These are phyloP conservation scores for Recurvomyces mirabilis DNA, from an alignment of 495 filamentous ascomycete species.

Conservation along the genomic window DNA sequence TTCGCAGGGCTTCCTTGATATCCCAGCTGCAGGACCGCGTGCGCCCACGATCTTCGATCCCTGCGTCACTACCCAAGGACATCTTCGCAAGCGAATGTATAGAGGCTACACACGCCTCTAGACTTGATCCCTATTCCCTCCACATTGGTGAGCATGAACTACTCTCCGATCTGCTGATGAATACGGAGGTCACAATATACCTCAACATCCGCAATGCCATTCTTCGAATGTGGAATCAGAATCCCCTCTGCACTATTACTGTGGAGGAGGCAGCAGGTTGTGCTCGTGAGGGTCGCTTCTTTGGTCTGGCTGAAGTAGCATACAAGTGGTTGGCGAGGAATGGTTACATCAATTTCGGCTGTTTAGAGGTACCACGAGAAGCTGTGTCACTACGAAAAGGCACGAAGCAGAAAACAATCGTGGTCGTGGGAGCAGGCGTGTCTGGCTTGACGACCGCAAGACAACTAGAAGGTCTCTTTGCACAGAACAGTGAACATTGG, in stretches of 20 bases:
- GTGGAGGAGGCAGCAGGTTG: constrained; percentile 86
- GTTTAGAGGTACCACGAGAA: constrained; percentile 54
- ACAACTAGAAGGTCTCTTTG: constrained; percentile 74
- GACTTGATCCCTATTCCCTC: constrained; percentile 79
- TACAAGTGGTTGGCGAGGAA: constrained; percentile 85
- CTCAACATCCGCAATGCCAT: constrained; percentile 95
- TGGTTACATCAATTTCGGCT: constrained; percentile 96
- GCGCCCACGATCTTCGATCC: constrained; percentile 18
- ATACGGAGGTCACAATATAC: constrained; percentile 87
- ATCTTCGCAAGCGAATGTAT: constrained; percentile 77
- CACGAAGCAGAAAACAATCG: constrained; percentile 53
- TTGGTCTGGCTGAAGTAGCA: constrained; percentile 74
- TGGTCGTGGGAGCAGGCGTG: constrained; percentile 90
- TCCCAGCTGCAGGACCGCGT: constrained; percentile 8
- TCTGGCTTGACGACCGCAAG: constrained; percentile 84
- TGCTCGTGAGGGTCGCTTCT: constrained; percentile 83
- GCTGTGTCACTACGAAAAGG: constrained; percentile 29
- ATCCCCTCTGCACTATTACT: constrained; percentile 77
- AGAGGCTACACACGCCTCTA: constrained; percentile 73
- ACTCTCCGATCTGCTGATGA: constrained; percentile 68
- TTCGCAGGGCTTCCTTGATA: constrained; percentile 8
- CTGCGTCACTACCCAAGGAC: constrained; percentile 14
- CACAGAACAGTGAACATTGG: constrained; percentile 59
- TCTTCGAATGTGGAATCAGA: constrained; percentile 77
- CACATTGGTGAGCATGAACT: constrained; percentile 77